Evolutionary conservation across 2,329 filamentous ascomycete species (phyloP).

Genomic region (Pyricularia sp.): DNA sequence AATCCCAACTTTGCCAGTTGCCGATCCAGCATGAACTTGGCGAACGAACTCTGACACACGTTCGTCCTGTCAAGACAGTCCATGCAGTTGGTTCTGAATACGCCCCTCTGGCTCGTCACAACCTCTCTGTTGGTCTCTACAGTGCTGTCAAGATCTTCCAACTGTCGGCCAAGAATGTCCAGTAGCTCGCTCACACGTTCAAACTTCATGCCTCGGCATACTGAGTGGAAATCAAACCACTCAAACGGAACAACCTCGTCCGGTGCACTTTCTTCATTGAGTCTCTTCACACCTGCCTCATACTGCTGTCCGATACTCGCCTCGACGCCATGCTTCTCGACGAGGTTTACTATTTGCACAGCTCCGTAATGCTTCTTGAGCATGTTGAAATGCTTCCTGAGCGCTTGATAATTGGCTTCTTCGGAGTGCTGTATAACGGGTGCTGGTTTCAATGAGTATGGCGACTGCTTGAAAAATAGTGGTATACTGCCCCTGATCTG

Average conservation of each 20-base stretch:
- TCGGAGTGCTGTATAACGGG: conserved; percentile 71
- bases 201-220: conserved; percentile 93
- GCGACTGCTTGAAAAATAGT: conserved; percentile 87
- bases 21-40: conserved; percentile 64
- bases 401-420: conserved; percentile 65
- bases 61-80: conserved; percentile 95
- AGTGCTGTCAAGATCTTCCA: conserved; percentile 62
- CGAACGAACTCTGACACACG: conserved; percentile 87
- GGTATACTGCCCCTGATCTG: conserved; percentile 88
- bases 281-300: conserved; percentile 48
- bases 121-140: conserved; percentile 31
- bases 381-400: conserved; percentile 64
- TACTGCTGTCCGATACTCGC: conserved; percentile 67
- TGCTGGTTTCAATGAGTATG: conserved; percentile 82
- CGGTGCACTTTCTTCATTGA: conserved; percentile 47
- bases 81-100: conserved; percentile 96
- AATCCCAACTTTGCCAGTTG: conserved; percentile 68
- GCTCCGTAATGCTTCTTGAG: conserved; percentile 58
- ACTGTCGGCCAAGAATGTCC: conserved; percentile 50
- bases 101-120: conserved; percentile 48
- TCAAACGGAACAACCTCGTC: conserved; percentile 52
- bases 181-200: conserved; percentile 82
- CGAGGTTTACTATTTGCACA: conserved; percentile 68
- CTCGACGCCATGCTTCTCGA: conserved; percentile 81
- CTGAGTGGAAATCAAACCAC: conserved; percentile 95